These are phyloP conservation scores for Acer negundo DNA, from an alignment of 345 rosid genomes.

Conservation along the genomic window DNA sequence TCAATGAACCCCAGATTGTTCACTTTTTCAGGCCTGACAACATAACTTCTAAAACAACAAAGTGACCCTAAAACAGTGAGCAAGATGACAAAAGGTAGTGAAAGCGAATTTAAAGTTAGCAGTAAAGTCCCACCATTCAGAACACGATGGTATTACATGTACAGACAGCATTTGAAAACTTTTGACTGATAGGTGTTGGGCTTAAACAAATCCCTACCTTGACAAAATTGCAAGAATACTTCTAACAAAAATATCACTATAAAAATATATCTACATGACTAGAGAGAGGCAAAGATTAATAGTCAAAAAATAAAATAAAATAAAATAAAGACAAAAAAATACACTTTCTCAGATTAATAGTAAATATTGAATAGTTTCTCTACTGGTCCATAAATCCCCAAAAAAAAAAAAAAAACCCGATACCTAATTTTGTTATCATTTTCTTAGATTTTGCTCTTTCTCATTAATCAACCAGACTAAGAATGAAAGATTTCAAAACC, in stretches of 20 bases:
- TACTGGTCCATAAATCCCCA: not conserved
- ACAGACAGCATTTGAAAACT: too few species aligned
- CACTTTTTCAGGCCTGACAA: not conserved
- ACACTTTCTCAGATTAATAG: not conserved
- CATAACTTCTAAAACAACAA: not conserved
- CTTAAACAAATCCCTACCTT: not conserved
- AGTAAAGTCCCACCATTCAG: too few species aligned
- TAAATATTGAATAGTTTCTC: not conserved
- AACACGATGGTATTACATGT: too few species aligned
- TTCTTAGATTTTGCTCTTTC: not conserved
- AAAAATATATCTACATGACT: not conserved
- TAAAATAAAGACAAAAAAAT: not conserved
- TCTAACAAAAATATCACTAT: not conserved
- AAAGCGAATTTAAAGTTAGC: too few species aligned
- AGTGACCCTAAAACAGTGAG: not conserved
- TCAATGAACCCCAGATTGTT: not conserved
- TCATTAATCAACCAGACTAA: not conserved
- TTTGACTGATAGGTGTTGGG: too few species aligned
- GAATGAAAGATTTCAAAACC: not conserved
- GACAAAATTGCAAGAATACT: not conserved
- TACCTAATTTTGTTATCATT: constrained; percentile 5
- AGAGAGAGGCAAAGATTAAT: not conserved
- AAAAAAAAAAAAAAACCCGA: not conserved
- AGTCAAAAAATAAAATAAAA: not conserved
- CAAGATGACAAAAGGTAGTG: too few species aligned